Percentiles rank a stretch among this genome's conserved stretches.
Evolutionary conservation across 1,139 yeast species (phyloP).

Genomic region (Hanseniaspora sp.): DNA sequence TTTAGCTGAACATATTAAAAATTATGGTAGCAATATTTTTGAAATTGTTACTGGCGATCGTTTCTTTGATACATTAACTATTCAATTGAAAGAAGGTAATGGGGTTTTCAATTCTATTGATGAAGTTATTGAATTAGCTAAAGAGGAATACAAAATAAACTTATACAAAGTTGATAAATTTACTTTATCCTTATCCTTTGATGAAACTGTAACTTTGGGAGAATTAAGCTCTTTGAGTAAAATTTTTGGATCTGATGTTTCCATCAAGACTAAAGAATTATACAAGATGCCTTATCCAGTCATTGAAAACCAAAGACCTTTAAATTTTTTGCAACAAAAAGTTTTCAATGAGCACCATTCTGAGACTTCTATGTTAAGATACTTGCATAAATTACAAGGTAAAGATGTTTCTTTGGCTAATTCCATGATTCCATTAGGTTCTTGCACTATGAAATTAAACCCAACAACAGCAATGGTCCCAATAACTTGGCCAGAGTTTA

Average conservation of each 20-base stretch:
- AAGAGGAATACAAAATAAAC: slow-evolving; percentile 55
- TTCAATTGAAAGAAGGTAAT: slow-evolving; percentile 39
- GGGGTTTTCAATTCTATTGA: slow-evolving; percentile 35
- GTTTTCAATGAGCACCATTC: slow-evolving; percentile 85
- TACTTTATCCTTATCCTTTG: slow-evolving; percentile 65
- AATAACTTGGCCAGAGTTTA: slow-evolving; percentile 87
- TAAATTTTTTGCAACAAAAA: slow-evolving; percentile 53
- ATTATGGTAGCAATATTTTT: slow-evolving; percentile 17
- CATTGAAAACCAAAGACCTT: slow-evolving; percentile 45
- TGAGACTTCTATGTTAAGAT: slow-evolving; percentile 88
- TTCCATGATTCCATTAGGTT: slow-evolving; percentile 94
- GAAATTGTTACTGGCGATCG: slow-evolving; percentile 34
- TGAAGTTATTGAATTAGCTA: slow-evolving; percentile 47
- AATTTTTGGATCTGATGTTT: slow-evolving; percentile 40
- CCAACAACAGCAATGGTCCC: slow-evolving; percentile 94
- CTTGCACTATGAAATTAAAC: slow-evolving; percentile 95
- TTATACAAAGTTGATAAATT: slow-evolving; percentile 54
- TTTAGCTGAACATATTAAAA: slow-evolving; percentile 48
- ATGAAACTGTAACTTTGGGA: slow-evolving; percentile 64
- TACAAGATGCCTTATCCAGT: slow-evolving; percentile 24
- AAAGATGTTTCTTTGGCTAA: slow-evolving; percentile 88
- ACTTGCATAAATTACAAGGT: slow-evolving; percentile 72
- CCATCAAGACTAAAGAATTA: slow-evolving; percentile 11
- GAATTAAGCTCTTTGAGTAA: slow-evolving; percentile 52
- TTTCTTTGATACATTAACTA: slow-evolving; percentile 76